Evolutionary conservation across 495 filamentous ascomycete genomes (phyloP).

Genomic region (Hypoxylon rickii): DNA sequence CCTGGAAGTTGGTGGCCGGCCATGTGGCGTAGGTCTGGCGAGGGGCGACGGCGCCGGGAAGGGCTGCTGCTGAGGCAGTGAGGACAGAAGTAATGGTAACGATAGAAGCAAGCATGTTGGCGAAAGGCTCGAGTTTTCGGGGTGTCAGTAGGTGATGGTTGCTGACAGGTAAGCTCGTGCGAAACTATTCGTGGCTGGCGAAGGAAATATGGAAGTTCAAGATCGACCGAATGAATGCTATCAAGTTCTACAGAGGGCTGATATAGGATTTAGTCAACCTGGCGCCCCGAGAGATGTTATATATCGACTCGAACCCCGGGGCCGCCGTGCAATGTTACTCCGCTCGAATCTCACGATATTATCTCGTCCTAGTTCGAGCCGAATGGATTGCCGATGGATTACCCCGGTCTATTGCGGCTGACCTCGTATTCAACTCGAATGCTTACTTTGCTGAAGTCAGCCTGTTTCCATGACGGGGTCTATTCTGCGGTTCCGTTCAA

Average conservation of each 20-base stretch:
- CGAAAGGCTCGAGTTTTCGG: not conserved
- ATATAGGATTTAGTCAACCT: not conserved
- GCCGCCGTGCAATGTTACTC: not conserved
- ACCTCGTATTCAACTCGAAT: not conserved
- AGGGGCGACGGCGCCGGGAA: not conserved
- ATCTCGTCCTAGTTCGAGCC: not conserved
- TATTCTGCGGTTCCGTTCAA: too few species aligned
- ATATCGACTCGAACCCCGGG: not conserved
- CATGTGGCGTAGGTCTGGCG: not conserved
- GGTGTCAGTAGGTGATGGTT: not conserved
- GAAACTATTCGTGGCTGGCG: not conserved
- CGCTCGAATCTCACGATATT: not conserved
- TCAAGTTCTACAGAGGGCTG: too few species aligned
- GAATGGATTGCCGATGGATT: too few species aligned
- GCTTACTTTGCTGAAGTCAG: too few species aligned
- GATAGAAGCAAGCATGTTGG: not conserved
- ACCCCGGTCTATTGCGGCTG: not conserved
- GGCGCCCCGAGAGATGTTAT: not conserved
- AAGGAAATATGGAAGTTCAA: not conserved
- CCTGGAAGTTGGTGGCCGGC: not conserved
- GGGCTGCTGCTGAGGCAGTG: not conserved
- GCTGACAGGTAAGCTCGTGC: too few species aligned
- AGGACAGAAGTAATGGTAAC: not conserved
- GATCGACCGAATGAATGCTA: too few species aligned
- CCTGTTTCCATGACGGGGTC: too few species aligned